Conservation (phyloP, 345 rosid genomes). For the Eucalyptus regnans region DNA sequence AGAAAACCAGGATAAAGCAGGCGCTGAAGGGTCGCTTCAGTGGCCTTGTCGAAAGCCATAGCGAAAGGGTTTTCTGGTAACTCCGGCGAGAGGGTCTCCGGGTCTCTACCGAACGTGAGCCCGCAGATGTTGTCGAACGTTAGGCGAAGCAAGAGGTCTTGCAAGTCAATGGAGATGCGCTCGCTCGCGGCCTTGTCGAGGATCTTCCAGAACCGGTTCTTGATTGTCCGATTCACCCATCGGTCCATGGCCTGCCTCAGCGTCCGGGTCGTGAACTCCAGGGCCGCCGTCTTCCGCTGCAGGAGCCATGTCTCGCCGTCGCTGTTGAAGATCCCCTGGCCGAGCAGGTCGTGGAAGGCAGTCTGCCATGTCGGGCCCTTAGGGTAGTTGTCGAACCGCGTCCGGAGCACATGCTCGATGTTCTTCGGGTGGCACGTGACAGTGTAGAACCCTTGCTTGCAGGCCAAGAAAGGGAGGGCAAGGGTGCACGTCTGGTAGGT, state of each 20-base stretch:
- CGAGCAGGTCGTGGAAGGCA: slow-evolving; percentile 79
- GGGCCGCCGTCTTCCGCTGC: slow-evolving; percentile 84
- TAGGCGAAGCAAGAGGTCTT: slow-evolving; percentile 73
- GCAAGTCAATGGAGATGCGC: slow-evolving; percentile 47
- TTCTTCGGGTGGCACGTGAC: slow-evolving; percentile 90
- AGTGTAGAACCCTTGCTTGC: slow-evolving; percentile 64
- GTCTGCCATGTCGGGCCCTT: slow-evolving; percentile 76
- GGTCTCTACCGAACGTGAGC: slow-evolving; percentile 86
- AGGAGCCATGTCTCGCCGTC: slow-evolving; percentile 94
- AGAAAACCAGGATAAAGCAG: slow-evolving; percentile 61
- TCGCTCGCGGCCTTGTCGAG: slow-evolving; percentile 39
- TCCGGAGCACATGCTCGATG: slow-evolving; percentile 73
- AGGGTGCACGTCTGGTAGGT: slow-evolving; percentile 82
- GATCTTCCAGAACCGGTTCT: slow-evolving; percentile 71
- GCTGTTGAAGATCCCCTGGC: slow-evolving; percentile 82
- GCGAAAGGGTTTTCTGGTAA: slow-evolving; percentile 73
- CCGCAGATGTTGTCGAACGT: slow-evolving; percentile 93
- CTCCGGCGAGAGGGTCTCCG: slow-evolving; percentile 57
- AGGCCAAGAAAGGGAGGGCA: slow-evolving; percentile 60
- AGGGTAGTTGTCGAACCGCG: slow-evolving; percentile 81
- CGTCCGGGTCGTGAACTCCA: slow-evolving; percentile 83
- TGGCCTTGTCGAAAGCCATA: slow-evolving; percentile 65
- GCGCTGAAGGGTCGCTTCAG: slow-evolving; percentile 76
- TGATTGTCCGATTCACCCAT: slow-evolving; percentile 85
- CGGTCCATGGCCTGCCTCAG: slow-evolving; percentile 91